A percentile compares a stretch with the other conserved stretches of the same genome.
Evolutionary conservation across 2,329 filamentous ascomycete species (phyloP).

Genomic region (Exophiala lecanii-corni): DNA sequence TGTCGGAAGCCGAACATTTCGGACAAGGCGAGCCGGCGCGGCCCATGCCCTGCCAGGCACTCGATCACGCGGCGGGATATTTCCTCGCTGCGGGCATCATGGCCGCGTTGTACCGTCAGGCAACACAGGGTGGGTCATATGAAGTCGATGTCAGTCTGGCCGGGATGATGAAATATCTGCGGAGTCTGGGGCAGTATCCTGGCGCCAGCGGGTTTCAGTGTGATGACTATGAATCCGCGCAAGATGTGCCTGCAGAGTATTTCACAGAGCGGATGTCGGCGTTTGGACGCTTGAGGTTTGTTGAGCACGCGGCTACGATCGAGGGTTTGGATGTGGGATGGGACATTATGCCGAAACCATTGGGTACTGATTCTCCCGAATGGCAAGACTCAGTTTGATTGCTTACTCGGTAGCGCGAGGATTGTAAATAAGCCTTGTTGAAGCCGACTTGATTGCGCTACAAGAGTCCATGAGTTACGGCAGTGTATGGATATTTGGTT

Average conservation of each 20-base stretch:
- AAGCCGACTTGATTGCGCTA: too few species aligned
- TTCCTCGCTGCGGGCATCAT: constrained; percentile 51
- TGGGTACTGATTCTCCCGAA: too few species aligned
- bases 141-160: constrained; percentile 54
- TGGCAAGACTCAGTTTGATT: too few species aligned
- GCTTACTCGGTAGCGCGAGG: too few species aligned
- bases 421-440: too few species aligned
- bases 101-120: constrained; percentile 48
- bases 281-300: constrained; percentile 45
- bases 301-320: constrained; percentile 47
- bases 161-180: constrained; percentile 52
- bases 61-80: constrained; percentile 55
- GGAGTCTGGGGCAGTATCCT: constrained; percentile 50
- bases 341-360: constrained; percentile 48
- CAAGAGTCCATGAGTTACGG: too few species aligned
- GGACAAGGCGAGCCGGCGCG: constrained; percentile 38
- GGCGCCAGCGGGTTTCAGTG: constrained; percentile 42
- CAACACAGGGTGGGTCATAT: constrained; percentile 45
- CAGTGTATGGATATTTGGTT: too few species aligned
- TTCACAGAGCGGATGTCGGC: constrained; percentile 43
- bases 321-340: constrained; percentile 46
- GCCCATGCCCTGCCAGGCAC: constrained; percentile 50
- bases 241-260: constrained; percentile 32
- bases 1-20: constrained; percentile 49
- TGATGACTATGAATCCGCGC: constrained; percentile 30